Evolutionary conservation across 2,329 filamentous ascomycete genomes (phyloP).

Genomic region (Ceratocystis cubensis): DNA sequence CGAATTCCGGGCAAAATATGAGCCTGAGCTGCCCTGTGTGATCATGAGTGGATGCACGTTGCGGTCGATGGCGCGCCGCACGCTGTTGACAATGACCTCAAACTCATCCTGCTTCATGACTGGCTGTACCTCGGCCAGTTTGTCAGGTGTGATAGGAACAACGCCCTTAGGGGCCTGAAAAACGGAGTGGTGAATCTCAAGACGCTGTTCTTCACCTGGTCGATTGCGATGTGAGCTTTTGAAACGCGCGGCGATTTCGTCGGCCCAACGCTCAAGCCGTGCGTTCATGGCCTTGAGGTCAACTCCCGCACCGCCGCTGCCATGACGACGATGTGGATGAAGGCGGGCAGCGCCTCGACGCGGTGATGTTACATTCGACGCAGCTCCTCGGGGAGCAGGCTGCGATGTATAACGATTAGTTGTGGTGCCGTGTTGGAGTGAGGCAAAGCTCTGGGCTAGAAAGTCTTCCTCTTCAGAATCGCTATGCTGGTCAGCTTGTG

Average conservation of each 20-base stretch:
- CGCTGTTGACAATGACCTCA: slow-evolving; percentile 77
- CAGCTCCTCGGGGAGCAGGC: slow-evolving; percentile 38
- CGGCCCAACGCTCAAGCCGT: slow-evolving; percentile 86
- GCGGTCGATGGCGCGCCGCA: slow-evolving; percentile 77
- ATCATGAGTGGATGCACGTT: slow-evolving; percentile 93
- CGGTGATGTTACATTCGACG: slow-evolving; percentile 45
- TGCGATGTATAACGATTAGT: slow-evolving; percentile 45
- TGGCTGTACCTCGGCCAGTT: slow-evolving; percentile 50
- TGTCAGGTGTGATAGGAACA: slow-evolving; percentile 63
- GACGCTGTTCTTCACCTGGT: slow-evolving; percentile 56
- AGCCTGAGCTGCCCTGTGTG: slow-evolving; percentile 90
- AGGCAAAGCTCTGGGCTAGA: slow-evolving; percentile 40
- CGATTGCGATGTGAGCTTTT: slow-evolving; percentile 52
- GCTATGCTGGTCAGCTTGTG: slow-evolving; percentile 66
- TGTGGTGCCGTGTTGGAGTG: slow-evolving; percentile 41
- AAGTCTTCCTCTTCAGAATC: slow-evolving; percentile 52
- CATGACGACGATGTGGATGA: slow-evolving; percentile 29
- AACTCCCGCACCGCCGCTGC: slow-evolving; percentile 71
- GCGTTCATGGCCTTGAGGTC: slow-evolving; percentile 98
- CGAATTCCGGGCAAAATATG: slow-evolving; percentile 87
- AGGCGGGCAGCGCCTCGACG: neutral
- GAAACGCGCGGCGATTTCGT: slow-evolving; percentile 95
- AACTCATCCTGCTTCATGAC: slow-evolving; percentile 70
- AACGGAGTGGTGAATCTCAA: slow-evolving; percentile 95
- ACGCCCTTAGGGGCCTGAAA: slow-evolving; percentile 88